A percentile compares a stretch with the other conserved stretches of the same genome.
These are phyloP conservation scores for Solanum chmielewskii DNA, from an alignment of 257 asterid genomes.

Conservation along the genomic window DNA sequence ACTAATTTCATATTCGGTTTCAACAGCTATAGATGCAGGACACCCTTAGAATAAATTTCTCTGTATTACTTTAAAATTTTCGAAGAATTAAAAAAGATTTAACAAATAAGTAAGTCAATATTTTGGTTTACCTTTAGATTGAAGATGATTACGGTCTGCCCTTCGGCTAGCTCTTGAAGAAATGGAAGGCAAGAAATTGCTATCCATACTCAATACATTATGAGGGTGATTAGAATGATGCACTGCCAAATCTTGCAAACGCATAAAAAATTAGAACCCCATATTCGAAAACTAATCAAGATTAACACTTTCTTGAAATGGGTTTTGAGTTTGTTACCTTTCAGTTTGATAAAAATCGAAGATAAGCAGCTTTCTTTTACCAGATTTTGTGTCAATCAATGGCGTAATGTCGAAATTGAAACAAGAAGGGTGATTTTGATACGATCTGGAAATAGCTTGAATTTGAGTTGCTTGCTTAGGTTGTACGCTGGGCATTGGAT, in stretches of 20 bases:
- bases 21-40: neutral
- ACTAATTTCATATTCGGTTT: neutral
- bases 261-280: neutral
- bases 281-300: neutral
- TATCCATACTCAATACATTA: constrained; percentile 16
- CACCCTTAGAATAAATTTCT: neutral
- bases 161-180: constrained; percentile 26
- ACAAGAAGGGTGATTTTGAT: neutral
- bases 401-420: neutral
- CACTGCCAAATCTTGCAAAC: neutral
- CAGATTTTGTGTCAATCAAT: neutral
- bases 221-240: neutral
- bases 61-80: neutral
- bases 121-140: constrained; percentile 13
- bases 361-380: neutral
- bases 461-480: neutral
- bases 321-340: neutral
- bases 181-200: constrained; percentile 8
- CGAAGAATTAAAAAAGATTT: neutral
- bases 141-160: constrained; percentile 13
- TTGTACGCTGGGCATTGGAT: neutral
- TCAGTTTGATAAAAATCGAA: neutral
- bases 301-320: neutral
- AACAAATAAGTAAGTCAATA: neutral
- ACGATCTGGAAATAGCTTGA: neutral